Base-by-base conservation (phyloP, 768 basidiomycete genomes). In the Aureoboletus auriporus region DNA sequence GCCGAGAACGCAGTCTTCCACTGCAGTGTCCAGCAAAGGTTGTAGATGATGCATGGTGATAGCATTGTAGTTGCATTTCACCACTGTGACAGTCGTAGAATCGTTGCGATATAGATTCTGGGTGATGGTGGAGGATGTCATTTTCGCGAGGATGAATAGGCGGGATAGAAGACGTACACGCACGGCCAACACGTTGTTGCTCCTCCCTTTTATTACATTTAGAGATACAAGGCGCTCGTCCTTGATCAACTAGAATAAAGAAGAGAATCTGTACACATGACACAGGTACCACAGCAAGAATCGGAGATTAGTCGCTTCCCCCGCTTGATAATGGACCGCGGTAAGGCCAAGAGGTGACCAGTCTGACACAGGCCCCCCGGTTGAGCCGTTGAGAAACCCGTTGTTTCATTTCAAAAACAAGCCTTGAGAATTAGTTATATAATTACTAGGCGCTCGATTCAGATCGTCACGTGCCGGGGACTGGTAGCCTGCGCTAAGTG, bases 81-180 rank as follows among this genome's bases (percentile, higher is more conserved):
- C 56, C 8, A 74, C 67, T 0, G 38, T 47, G 40, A 77, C 64
- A 5, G 53, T 46, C 0, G 60, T 51, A 17, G 59, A 45, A 12
- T 51, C 44, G 0, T 50, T 43, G 11, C 52, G 54, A 61, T 69
- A 75, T 17, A 78, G 38, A 26, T 66, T 46, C 54, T 73, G 75
- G 4, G 49, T 6, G 30, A 75, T 27, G 5, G 33, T 59, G 42
- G 62, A 65, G 8, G 52, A 49, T 23, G 20, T 23, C 57, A 56
- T 57, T 44, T 12, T 17, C 2, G 27, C 11, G 27, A 54, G 42
- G 46, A 26, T 9, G 38, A 37, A 41, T 5, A n/a, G 39, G 16
- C 1, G 42, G 33, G 33, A 34, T 13, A 14, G 31, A 44, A 14
- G 31, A 44, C 50, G 47, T 47, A 60, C 50, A 6, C 27, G 10